Base-by-base conservation (phyloP, 768 basidiomycete species). In the Rhodocollybia butyracea region DNA sequence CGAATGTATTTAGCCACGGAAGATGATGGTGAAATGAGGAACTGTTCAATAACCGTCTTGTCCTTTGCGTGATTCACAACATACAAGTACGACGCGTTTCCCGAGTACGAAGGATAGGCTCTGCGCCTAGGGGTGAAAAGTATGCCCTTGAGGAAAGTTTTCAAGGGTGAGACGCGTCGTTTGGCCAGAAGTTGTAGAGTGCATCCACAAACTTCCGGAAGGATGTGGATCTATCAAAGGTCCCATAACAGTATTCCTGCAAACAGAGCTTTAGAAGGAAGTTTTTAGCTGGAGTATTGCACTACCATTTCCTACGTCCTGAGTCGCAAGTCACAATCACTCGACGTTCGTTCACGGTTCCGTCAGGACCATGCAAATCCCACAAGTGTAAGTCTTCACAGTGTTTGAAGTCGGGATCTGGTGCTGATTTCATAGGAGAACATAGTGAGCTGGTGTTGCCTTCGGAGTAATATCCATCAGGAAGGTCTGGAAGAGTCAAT, bases 171-270 rank as follows among this genome's bases (percentile, higher is more conserved):
- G 60, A 12, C 72, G 77, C 22, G 71, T 70, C 1, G 78, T 68
- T 40, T 64, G 59, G 10, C 59, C 62, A 30, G 64, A 40, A 21
- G 34, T 55, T 2, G 70, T 66, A 26, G 67, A 65, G 60, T 85
- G 79, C 3, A 88, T 45, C 80, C 88, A 91, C 22, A 91, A 70
- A 3, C 75, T 71, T 0, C 86, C 89, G n/a, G 66, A 76, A 4
- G 83, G 80, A 3, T 69, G 61, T 1, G 88, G 85, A 61, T 88
- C 69, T 0, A 58, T 66, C 46, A 91, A 64, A 5, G 89, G 88
- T 0, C 89, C 89, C 83, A 87, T 83, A 43, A 82, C 88, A 6
- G 88, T 89, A 64, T 91, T 91, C 89, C n/a, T n/a, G n/a, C n/a
- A n/a, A n/a, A n/a, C n/a, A n/a, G n/a, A n/a, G n/a, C n/a, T n/a